Conservation (phyloP, 495 filamentous ascomycete genomes). For the Mytilinidion resinicola region DNA sequence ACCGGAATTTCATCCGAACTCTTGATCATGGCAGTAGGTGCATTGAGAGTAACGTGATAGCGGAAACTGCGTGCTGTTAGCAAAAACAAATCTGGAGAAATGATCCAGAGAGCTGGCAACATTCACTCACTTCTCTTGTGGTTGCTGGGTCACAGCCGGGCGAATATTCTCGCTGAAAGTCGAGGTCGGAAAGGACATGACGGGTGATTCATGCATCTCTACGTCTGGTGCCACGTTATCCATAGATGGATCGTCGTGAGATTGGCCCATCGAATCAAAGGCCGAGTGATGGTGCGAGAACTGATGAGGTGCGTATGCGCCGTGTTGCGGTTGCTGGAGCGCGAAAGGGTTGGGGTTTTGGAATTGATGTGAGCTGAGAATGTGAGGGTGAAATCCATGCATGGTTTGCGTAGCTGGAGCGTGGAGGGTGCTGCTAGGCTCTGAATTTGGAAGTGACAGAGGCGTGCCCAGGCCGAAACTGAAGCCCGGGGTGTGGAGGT, state of each 20-base stretch:
- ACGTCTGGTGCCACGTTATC: constrained; percentile 42
- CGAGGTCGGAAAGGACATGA: constrained; percentile 32
- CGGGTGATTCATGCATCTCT: constrained; percentile 37
- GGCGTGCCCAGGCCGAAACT: constrained; percentile 72
- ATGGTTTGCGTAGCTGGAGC: constrained; percentile 42
- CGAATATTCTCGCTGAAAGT: constrained; percentile 25
- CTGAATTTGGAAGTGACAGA: constrained; percentile 67
- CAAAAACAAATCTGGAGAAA: neutral
- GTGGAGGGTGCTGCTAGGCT: constrained; percentile 47
- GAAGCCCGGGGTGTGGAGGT: constrained; percentile 80
- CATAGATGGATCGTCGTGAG: constrained; percentile 56
- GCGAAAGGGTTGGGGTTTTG: constrained; percentile 70
- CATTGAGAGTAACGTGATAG: constrained; percentile 83
- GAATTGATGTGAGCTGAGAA: constrained; percentile 59
- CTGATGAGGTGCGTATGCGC: constrained; percentile 69
- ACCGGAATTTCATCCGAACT: constrained; percentile 80
- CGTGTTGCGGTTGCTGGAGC: constrained; percentile 44
- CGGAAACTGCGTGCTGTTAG: constrained; percentile 64
- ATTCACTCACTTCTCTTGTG: constrained; percentile 34
- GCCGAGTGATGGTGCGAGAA: constrained; percentile 71
- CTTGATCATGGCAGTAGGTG: constrained; percentile 94
- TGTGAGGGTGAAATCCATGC: constrained; percentile 49
- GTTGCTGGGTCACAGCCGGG: constrained; percentile 24
- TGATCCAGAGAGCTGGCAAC: neutral
- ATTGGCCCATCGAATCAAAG: constrained; percentile 70